phyloP scores from a whole-genome alignment of 2,329 filamentous ascomycete species.

The Colletotrichum sp. region DNA sequence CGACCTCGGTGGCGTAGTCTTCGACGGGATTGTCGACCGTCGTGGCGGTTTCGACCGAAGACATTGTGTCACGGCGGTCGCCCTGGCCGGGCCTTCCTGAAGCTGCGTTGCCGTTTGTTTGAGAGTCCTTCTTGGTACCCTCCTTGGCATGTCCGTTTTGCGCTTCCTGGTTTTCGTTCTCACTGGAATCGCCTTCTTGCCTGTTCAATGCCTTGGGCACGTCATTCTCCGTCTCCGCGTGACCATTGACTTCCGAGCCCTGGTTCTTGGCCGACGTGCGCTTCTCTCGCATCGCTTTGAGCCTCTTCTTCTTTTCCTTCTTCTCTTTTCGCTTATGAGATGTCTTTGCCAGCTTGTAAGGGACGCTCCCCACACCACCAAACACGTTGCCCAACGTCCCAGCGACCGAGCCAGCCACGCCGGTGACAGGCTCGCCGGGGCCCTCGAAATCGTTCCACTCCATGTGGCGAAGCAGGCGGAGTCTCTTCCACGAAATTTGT shows the following conservation, averaged over 20 bases:
- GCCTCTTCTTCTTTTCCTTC: conserved; percentile 54
- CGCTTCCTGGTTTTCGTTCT: not conserved
- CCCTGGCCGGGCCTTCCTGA: not conserved
- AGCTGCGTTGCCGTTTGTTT: not conserved
- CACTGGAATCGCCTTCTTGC: not conserved
- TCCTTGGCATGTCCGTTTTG: not conserved
- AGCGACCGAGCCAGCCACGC: conserved; percentile 66
- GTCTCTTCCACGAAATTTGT: conserved; percentile 66
- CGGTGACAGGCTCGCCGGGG: conserved; percentile 75
- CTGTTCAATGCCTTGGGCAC: not conserved
- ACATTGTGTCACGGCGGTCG: conserved; percentile 22
- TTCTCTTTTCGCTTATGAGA: conserved; percentile 59
- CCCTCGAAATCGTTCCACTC: conserved; percentile 83
- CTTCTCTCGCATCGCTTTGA: conserved; percentile 32
- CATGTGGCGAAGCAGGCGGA: conserved; percentile 68
- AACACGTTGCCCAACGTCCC: conserved; percentile 63
- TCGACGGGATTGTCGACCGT: conserved; percentile 34
- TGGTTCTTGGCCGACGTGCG: conserved; percentile 15
- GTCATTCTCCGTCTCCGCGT: conserved; percentile 19
- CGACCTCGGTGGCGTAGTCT: conserved; percentile 55
- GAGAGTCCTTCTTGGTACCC: not conserved
- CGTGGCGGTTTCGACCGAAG: conserved; percentile 18
- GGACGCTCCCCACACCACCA: conserved; percentile 68
- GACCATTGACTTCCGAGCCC: not conserved
- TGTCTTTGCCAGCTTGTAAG: conserved; percentile 64